Evolutionary conservation across 441 rosid species (phyloP).

Genomic region (Sinapis alba): DNA sequence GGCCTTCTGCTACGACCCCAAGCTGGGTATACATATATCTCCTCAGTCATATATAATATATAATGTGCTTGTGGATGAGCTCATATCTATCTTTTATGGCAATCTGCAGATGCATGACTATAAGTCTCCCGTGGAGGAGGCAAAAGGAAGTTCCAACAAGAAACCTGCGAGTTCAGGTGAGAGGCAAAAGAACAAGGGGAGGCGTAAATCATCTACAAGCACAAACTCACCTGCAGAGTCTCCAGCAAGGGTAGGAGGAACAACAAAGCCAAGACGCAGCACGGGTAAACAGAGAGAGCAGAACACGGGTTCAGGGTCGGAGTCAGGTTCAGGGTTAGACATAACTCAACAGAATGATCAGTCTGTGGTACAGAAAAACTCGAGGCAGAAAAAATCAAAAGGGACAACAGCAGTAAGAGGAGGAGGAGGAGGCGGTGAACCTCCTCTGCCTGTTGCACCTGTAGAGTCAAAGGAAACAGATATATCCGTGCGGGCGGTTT

Average conservation of each 20-base stretch:
- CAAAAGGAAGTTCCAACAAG: background rate
- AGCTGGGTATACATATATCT: conserved; percentile 39
- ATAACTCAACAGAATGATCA: background rate
- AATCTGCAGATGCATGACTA: background rate
- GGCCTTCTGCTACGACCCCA: conserved; percentile 66
- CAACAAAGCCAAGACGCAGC: background rate
- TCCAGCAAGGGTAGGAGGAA: background rate
- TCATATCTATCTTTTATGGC: background rate
- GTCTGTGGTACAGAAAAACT: background rate
- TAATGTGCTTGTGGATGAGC: background rate
- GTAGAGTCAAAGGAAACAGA: background rate
- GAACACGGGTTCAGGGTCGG: background rate
- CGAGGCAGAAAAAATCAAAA: background rate
- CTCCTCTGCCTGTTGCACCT: background rate
- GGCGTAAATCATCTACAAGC: background rate
- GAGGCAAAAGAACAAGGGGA: background rate
- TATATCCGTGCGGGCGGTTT: background rate
- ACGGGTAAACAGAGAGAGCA: background rate
- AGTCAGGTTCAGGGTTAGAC: background rate
- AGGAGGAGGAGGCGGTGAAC: background rate
- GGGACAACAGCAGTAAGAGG: background rate
- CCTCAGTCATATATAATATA: background rate
- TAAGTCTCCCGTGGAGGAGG: background rate
- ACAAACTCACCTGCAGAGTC: conserved; percentile 2
- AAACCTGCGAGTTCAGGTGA: background rate